Evolutionary conservation across 225 moss, liverwort and hornwort species (phyloP).

Genomic region (Sphagnum tenellum): DNA sequence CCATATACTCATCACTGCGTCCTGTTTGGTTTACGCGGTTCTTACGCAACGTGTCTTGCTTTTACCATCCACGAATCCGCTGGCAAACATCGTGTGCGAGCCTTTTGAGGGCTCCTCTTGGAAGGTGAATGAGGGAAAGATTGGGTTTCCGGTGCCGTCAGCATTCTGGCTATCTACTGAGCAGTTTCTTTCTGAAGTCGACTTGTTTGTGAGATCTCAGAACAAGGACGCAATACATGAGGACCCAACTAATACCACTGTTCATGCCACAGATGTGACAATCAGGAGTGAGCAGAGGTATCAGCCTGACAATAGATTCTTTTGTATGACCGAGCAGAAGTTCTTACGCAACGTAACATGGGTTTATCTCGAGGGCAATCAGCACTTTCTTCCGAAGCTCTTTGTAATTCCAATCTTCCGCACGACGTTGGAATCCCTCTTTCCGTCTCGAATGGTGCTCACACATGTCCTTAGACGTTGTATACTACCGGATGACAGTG

Average conservation of each 20-base stretch:
- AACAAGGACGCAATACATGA: too few species aligned
- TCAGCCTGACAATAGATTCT: slow-evolving; percentile 49
- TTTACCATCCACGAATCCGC: slow-evolving; percentile 13
- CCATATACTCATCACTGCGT: slow-evolving; percentile 26
- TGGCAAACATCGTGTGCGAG: slow-evolving; percentile 25
- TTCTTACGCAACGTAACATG: slow-evolving; percentile 45
- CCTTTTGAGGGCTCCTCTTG: slow-evolving; percentile 48
- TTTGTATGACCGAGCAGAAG: slow-evolving; percentile 60
- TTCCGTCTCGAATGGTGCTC: slow-evolving; percentile 45
- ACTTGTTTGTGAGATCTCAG: neutral
- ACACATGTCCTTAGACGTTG: slow-evolving; percentile 58
- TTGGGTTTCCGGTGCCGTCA: too few species aligned
- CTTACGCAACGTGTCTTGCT: slow-evolving; percentile 39
- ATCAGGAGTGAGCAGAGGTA: slow-evolving; percentile 18
- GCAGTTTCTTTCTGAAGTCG: too few species aligned
- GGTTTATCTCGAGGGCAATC: slow-evolving; percentile 66
- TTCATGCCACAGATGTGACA: slow-evolving; percentile 8
- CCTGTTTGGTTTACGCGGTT: slow-evolving; percentile 26
- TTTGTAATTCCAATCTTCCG: slow-evolving; percentile 67
- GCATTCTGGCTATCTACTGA: too few species aligned
- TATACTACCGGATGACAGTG: slow-evolving; percentile 47
- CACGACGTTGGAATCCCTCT: slow-evolving; percentile 52
- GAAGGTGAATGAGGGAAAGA: slow-evolving; percentile 13
- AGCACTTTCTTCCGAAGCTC: slow-evolving; percentile 71
- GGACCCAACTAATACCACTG: neutral